Base-by-base conservation (phyloP, 108 stramenopile genomes). In the Cyclotella distinguenda region DNA sequence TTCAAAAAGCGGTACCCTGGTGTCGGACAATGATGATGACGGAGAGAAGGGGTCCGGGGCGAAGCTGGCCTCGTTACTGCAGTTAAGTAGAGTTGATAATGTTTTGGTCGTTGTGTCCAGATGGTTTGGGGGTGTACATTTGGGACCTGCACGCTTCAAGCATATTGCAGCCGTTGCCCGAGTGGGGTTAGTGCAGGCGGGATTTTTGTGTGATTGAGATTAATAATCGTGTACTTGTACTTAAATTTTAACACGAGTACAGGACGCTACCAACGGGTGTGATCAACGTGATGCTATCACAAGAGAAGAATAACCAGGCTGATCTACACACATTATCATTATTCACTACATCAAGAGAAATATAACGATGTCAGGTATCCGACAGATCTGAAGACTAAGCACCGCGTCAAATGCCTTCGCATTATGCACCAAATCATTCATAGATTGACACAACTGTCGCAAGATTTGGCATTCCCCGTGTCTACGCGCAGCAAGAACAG, bases 1-100 rank as follows among this genome's bases (percentile, higher is more conserved):
- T 26, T 48, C 54, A 19, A 43, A 31, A 12, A 58, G 61, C 5
- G 31, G 34, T 21, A 35, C 26, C 6, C 64, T 63, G 35, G 57
- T 50, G 34, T 58, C 64, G 33, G 96, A 97, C 64, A 91, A 93
- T 61, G 97, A 97, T 70, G 95, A 96, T 57, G 95, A 97, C 64
- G 97, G 97, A 8, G 97, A 97, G 77, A 77, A 82, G 42, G 95
- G 84, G 1, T 82, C 94, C 0, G 97, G 95, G 1, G 60, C 66
- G 31, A 85, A 87, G 47, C 67, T 97, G 27, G 87, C 89, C 4
- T 44, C 82, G 6, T 66, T 97, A 38, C 62, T 97, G 25, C 86
- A 89, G 47, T 60, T 95, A 67, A 75, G 82, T 15, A 66, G 78
- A 52, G 93, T 63, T 15, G 60, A 82, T n/a, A 78, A 90, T 70